A percentile compares a stretch with the other conserved stretches of the same genome.
Conservation (phyloP, 768 basidiomycete genomes). For the Psilocybe sp. region DNA sequence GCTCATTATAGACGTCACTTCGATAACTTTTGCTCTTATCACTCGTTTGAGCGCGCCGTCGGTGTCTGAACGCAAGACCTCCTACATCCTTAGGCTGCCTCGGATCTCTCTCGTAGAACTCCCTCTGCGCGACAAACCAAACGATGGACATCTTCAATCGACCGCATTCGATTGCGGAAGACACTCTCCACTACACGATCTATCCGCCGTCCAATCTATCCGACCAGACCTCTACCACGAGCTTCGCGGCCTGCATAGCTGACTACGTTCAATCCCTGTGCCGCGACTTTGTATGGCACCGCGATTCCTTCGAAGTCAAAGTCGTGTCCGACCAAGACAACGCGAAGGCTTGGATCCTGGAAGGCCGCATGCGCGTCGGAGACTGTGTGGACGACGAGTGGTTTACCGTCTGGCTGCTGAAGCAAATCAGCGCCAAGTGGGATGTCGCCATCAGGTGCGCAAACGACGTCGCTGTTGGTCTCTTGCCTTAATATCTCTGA, state of each 20-base stretch:
- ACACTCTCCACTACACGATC: constrained; percentile 76
- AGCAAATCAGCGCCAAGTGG: constrained; percentile 74
- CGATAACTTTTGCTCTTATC: not conserved
- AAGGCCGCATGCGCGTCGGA: constrained; percentile 88
- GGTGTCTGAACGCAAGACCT: not conserved
- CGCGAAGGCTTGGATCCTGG: constrained; percentile 52
- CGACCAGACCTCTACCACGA: constrained; percentile 59
- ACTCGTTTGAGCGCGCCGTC: too few species aligned
- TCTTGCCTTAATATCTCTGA: constrained; percentile 1
- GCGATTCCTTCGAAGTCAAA: constrained; percentile 80
- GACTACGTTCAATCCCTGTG: constrained; percentile 53
- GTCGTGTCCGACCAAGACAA: constrained; percentile 44
- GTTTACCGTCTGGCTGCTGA: constrained; percentile 88
- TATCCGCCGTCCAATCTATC: constrained; percentile 54
- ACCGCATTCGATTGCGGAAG: constrained; percentile 78
- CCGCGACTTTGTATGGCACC: constrained; percentile 74
- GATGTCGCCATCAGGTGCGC: constrained; percentile 76
- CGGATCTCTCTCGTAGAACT: not conserved
- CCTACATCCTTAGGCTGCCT: not conserved
- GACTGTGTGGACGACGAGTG: constrained; percentile 99
- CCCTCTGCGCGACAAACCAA: not conserved
- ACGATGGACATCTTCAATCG: constrained; percentile 70
- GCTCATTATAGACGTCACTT: not conserved
- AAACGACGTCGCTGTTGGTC: constrained; percentile 1
- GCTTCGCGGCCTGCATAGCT: constrained; percentile 67